Evolutionary conservation across 176 grass and related monocot genomes (phyloP).

Genomic region (Bromus sterilis): DNA sequence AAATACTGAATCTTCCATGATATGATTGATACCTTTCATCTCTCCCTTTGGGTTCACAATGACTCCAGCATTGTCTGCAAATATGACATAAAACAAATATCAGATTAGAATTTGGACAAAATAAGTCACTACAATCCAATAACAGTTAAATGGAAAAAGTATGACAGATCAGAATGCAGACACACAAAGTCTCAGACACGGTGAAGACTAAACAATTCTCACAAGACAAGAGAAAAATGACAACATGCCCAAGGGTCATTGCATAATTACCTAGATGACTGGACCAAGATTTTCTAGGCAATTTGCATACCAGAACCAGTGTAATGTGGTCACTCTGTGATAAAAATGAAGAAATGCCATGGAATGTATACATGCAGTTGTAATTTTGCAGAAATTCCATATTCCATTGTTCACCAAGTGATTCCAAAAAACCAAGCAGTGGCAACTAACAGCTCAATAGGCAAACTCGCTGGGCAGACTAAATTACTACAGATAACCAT

Average conservation of each 20-base stretch:
- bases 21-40: constrained; percentile 60
- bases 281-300: constrained; percentile 29
- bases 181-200: background rate
- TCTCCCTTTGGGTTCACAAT: constrained; percentile 84
- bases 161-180: background rate
- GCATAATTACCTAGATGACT: constrained; percentile 8
- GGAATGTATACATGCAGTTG: background rate
- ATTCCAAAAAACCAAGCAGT: background rate
- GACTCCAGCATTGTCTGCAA: constrained; percentile 71
- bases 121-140: background rate
- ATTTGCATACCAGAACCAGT: constrained; percentile 1
- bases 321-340: background rate
- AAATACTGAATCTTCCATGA: background rate
- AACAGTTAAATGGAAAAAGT: background rate
- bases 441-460: background rate
- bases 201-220: background rate
- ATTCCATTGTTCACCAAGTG: background rate
- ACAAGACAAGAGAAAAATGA: background rate
- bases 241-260: constrained; percentile 23
- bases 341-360: background rate
- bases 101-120: background rate
- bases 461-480: background rate
- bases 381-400: background rate
- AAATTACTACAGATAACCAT: background rate
- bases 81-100: background rate